A percentile compares a stretch with the other conserved stretches of the same genome.
Conservation (phyloP, 2,329 filamentous ascomycete species). For the Bisporella sp. region DNA sequence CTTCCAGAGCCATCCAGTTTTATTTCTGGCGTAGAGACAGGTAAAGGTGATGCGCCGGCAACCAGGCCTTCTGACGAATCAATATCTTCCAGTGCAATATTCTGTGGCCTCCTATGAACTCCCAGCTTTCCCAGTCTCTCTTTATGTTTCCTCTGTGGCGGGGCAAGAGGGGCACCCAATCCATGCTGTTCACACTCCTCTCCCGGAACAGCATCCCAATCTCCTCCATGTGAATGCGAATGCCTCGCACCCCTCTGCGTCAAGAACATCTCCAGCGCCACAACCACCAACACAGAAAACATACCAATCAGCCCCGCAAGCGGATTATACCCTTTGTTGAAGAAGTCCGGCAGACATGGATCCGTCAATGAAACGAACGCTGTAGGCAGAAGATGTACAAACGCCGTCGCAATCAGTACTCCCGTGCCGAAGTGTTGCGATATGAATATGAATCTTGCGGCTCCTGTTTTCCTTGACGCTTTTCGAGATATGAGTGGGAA, state of each 20-base stretch:
- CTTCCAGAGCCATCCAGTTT: constrained; percentile 18
- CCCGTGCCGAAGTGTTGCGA: constrained; percentile 71
- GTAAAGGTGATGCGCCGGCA: constrained; percentile 50
- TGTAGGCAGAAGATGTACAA: constrained; percentile 63
- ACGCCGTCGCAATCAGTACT: constrained; percentile 79
- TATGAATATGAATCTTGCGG: constrained; percentile 40
- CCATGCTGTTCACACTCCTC: constrained; percentile 35
- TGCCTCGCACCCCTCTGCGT: constrained; percentile 61
- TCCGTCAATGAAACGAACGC: constrained; percentile 54
- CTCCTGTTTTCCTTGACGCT: constrained; percentile 19
- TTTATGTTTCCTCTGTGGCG: constrained; percentile 17
- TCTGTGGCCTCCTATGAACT: constrained; percentile 34
- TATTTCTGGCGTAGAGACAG: constrained; percentile 41
- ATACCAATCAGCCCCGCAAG: constrained; percentile 79
- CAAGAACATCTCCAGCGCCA: constrained; percentile 83
- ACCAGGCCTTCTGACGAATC: constrained; percentile 49
- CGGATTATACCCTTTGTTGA: constrained; percentile 71
- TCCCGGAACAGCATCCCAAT: constrained; percentile 21
- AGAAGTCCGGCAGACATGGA: constrained; percentile 67
- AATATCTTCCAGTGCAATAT: constrained; percentile 40
- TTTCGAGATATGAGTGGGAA: constrained; percentile 27
- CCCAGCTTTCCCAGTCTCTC: constrained; percentile 22
- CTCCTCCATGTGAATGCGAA: constrained; percentile 44
- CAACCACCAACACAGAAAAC: constrained; percentile 73
- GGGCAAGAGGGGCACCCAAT: constrained; percentile 9